phyloP scores from a whole-genome alignment of 2,329 filamentous ascomycete genomes.

The Penicillium sp. region DNA sequence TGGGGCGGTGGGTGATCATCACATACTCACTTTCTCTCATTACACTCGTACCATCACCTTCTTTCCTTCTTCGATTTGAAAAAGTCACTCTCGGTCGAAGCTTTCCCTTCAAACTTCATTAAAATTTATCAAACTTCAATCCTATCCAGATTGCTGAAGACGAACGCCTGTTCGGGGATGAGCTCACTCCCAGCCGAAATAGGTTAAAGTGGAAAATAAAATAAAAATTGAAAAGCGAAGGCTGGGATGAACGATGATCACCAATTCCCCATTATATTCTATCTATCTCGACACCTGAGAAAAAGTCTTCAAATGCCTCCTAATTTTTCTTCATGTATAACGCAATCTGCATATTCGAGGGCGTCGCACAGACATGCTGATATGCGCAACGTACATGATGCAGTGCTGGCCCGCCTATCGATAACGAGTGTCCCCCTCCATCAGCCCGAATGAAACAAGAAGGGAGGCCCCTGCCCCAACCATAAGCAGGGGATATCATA shows the following conservation, averaged over 20 bases:
- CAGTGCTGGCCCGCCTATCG: conserved; percentile 28
- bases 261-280: neutral
- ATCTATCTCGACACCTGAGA: neutral
- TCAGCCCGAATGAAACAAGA: conserved; percentile 4
- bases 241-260: conserved; percentile 14
- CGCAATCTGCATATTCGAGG: conserved; percentile 6
- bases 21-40: neutral
- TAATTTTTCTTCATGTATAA: neutral
- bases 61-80: neutral
- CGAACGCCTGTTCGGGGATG: conserved; percentile 9
- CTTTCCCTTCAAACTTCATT: neutral
- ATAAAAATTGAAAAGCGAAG: conserved; percentile 9
- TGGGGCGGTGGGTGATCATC: conserved; percentile 27
- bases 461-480: neutral
- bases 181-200: neutral
- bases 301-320: neutral
- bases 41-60: neutral
- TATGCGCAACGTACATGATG: conserved; percentile 13
- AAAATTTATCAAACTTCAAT: neutral
- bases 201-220: neutral
- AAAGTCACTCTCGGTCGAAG: neutral
- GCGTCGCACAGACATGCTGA: conserved; percentile 13
- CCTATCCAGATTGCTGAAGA: neutral
- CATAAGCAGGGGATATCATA: neutral
- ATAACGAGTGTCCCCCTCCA: conserved; percentile 32